Base-by-base conservation (phyloP, 495 filamentous ascomycete genomes). In the Penicillium taxi region DNA sequence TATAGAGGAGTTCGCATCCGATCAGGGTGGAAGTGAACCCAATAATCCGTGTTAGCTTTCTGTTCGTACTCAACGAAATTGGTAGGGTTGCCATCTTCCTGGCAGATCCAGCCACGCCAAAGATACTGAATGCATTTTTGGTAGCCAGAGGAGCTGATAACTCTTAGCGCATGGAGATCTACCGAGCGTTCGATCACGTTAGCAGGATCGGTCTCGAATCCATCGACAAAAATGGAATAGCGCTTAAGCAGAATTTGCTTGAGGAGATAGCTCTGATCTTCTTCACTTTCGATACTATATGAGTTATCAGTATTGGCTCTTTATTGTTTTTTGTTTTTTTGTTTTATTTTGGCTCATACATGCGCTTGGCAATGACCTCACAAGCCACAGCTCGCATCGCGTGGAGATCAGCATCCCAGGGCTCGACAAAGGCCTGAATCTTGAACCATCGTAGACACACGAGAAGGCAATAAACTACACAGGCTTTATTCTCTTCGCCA, bases 21-120 rank as follows among this genome's bases (percentile, higher is more conserved):
- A 48, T 95, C 87, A 0, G 93, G 91, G 47, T 96, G 82, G 41
- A 98, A 76, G 55, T 98, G 91, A 5, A 66, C 62, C 70, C 77
- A 77, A 52, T 88, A 93, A 21, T 64, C 66, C 2, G 76, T 78
- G 48, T 88, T 82, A 28, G 74, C 80, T 49, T 82, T 84, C 11
- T 82, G 64, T 49, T 75, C 73, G 63, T 94, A 98, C 47, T 82
- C 77, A 17, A 94, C 73, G 48, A 96, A 98, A 16, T 75, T 79
- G 9, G 78, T 76, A 4, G 89, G 86, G 48, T 96, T 87, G 26
- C 84, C 74, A 37, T 94, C 84, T 42, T 96, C 84, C 53, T 96
- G 91, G 8, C 90, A 76, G n/a, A 95, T 72, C 91, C 91, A 98
- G 26, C 91, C 91, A 39, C 74, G 75, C 91, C 91, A 98, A 32